Base-by-base conservation (phyloP, 1,284 basidiomycete species). In the Moesziomyces antarcticus region DNA sequence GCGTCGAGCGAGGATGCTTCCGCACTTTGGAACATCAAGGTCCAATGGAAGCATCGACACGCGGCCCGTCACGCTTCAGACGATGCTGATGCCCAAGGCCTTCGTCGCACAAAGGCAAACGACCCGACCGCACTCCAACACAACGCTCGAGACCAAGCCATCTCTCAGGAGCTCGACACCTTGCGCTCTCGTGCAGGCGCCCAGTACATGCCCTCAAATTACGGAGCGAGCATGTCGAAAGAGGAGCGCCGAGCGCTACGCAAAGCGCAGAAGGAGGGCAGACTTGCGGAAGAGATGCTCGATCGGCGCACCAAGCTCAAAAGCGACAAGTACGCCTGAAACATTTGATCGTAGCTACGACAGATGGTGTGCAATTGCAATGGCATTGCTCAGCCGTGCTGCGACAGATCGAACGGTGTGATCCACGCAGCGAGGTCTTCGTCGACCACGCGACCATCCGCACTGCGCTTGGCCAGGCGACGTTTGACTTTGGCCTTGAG, bases 231-330 rank as follows among this genome's bases (percentile, higher is more conserved):
- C 40, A 33, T 73, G 35, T 58, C 61, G 6, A 65, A 60, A 27
- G 65, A 73, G 18, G 71, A 73, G 20, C 50, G 61, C 21, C 56
- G 62, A 45, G 75, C 78, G 18, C 69, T 80, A 41, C 64, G 77
- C 51, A 77, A 71, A 35, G 77, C 67, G 7, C 63, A 78, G 33
- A 79, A 78, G 43, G 74, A 81, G 45, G 79, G 79, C 11, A 58
- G 79, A n/a, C 62, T 81, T 2, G 77, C 77, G 20, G 79, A 81
- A 55, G 79, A 73, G 48, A 78, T 80, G 79, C 77, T 81, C 16
- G 75, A 81, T 33, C 69, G 78, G 6, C 70, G 79, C 16, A 69
- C 63, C 10, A 73, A 66, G 61, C 58, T 77, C 50, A 81, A 81
- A 57, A 81, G 79, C 52, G 40, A 59, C 49, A 58, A 58, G 50